Conservation (phyloP, 2,329 filamentous ascomycete genomes). For the Exophiala xenobiotica region DNA sequence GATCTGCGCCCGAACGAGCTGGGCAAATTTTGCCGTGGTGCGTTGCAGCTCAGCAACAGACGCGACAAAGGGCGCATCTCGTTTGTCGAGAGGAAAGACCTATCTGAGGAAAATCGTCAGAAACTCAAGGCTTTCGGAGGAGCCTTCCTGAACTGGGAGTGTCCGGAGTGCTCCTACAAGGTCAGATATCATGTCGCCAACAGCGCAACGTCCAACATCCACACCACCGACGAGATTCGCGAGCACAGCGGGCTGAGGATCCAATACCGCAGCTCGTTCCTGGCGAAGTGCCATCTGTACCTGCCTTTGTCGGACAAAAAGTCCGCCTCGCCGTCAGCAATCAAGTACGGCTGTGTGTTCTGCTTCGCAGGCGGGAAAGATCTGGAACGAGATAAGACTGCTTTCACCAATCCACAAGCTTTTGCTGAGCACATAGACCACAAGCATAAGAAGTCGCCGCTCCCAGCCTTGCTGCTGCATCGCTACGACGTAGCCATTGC, state of each 20-base stretch:
- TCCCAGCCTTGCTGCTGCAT: constrained; percentile 24
- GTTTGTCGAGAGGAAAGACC: constrained; percentile 22
- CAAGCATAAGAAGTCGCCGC: constrained; percentile 19
- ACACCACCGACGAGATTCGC: constrained; percentile 27
- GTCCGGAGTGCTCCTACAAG: constrained; percentile 28
- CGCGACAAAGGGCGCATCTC: constrained; percentile 27
- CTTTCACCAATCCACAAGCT: constrained; percentile 20
- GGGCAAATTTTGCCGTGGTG: constrained; percentile 30
- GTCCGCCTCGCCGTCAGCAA: background rate
- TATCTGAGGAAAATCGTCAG: constrained; percentile 20
- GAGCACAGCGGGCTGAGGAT: constrained; percentile 18
- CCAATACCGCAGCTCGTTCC: constrained; percentile 28
- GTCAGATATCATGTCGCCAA: constrained; percentile 28
- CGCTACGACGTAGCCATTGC: constrained; percentile 26
- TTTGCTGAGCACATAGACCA: constrained; percentile 26
- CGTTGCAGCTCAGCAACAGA: constrained; percentile 28
- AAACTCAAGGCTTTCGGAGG: constrained; percentile 24
- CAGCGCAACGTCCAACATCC: constrained; percentile 26
- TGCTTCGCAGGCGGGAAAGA: constrained; percentile 26
- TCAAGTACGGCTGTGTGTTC: constrained; percentile 30
- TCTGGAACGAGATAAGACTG: constrained; percentile 14
- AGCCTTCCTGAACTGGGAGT: constrained; percentile 30
- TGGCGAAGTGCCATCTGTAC: constrained; percentile 29
- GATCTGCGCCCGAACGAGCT: constrained; percentile 20
- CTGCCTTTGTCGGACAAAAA: constrained; percentile 16